Percentiles rank a stretch among this genome's conserved stretches.
Evolutionary conservation across 805 yeast species (phyloP).

Genomic region (Wickerhamomyces alni): DNA sequence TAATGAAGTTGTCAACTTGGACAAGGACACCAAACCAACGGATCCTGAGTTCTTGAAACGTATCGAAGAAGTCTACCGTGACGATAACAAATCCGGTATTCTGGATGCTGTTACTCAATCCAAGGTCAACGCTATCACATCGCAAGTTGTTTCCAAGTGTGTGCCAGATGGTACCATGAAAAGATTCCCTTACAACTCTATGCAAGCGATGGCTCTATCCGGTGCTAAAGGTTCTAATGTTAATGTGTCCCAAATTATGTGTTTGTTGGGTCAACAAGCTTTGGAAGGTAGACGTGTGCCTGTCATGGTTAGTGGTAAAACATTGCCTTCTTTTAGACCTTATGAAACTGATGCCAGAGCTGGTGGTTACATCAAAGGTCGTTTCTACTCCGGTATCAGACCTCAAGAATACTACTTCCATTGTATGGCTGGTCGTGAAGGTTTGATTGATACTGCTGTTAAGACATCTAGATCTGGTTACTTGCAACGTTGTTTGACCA

Average conservation of each 20-base stretch:
- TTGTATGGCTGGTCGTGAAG: slow-evolving; percentile 99
- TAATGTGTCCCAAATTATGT: slow-evolving; percentile 98
- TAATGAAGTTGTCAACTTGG: slow-evolving; percentile 85
- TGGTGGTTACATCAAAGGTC: slow-evolving; percentile 95
- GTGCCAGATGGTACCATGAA: slow-evolving; percentile 96
- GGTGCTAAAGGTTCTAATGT: slow-evolving; percentile 99
- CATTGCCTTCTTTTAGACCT: slow-evolving; percentile 93
- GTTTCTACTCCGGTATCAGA: slow-evolving; percentile 95
- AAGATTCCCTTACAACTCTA: slow-evolving; percentile 88
- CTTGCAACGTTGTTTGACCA: slow-evolving; percentile 95
- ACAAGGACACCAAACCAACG: slow-evolving; percentile 37
- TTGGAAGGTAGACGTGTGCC: slow-evolving; percentile 99
- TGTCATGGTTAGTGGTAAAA: slow-evolving; percentile 97
- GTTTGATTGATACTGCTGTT: slow-evolving; percentile 98
- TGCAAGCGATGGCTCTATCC: slow-evolving; percentile 98
- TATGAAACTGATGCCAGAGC: slow-evolving; percentile 97
- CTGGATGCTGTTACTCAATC: slow-evolving; percentile 94
- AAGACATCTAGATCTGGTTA: slow-evolving; percentile 98
- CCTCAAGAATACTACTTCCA: slow-evolving; percentile 99
- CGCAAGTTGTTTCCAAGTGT: slow-evolving; percentile 91
- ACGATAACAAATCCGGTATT: slow-evolving; percentile 85
- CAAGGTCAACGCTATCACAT: slow-evolving; percentile 85
- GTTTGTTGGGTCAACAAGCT: slow-evolving; percentile 98
- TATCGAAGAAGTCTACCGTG: slow-evolving; percentile 91
- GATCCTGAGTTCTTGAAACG: slow-evolving; percentile 81